Evolutionary conservation across 2,329 filamentous ascomycete species (phyloP).

Genomic region (Ramichloridium luteum): DNA sequence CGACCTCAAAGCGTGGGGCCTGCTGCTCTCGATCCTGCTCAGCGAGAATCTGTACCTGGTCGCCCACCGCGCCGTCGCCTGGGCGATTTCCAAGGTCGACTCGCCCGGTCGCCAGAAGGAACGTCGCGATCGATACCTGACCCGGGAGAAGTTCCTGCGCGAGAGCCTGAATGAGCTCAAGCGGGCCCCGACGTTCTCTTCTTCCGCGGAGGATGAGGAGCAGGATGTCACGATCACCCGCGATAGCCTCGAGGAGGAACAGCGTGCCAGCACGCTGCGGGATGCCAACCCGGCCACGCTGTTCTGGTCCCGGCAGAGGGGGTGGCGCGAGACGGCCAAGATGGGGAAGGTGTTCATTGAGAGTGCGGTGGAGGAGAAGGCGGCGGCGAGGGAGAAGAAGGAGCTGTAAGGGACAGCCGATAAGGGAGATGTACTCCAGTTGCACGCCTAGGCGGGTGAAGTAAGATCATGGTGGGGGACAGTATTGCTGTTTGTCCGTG

Average conservation of each 20-base stretch:
- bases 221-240: constrained; percentile 47
- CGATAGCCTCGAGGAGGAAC: constrained; percentile 50
- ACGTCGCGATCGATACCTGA: constrained; percentile 63
- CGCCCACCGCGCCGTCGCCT: constrained; percentile 58
- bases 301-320: constrained; percentile 42
- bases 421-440: too few species aligned
- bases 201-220: constrained; percentile 33
- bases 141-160: constrained; percentile 68
- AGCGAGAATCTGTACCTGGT: constrained; percentile 84
- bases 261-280: constrained; percentile 28
- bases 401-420: constrained; percentile 24
- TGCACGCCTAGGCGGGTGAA: too few species aligned
- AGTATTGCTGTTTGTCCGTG: too few species aligned
- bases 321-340: constrained; percentile 39
- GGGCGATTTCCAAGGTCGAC: constrained; percentile 67
- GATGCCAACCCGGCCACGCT: constrained; percentile 32
- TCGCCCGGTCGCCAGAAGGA: constrained; percentile 79
- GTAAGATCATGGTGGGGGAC: too few species aligned
- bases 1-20: constrained; percentile 64
- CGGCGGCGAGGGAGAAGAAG: constrained; percentile 20
- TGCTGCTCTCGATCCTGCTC: constrained; percentile 71
- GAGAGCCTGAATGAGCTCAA: constrained; percentile 48
- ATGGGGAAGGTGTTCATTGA: constrained; percentile 42
- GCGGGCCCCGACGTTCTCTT: constrained; percentile 36
- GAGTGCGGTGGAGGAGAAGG: constrained; percentile 20